A percentile compares a stretch with the other conserved stretches of the same genome.
These are phyloP conservation scores for Zalaria sp. DNA, from an alignment of 2,329 filamentous ascomycete species.

Conservation along the genomic window DNA sequence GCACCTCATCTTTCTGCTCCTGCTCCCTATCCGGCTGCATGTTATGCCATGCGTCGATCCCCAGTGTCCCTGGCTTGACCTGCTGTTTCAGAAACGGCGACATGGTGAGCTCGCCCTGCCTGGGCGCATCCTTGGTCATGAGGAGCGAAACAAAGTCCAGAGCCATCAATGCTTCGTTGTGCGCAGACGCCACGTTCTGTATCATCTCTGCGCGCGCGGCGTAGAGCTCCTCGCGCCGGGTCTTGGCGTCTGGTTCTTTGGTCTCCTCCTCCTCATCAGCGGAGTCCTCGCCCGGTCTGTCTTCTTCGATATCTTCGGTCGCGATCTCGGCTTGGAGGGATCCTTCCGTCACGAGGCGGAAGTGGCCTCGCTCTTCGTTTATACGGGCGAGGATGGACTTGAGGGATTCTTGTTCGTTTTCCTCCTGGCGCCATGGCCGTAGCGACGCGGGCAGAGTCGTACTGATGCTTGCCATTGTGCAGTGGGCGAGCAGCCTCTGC, in stretches of 20 bases:
- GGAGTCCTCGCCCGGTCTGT: constrained; percentile 6
- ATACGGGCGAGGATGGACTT: constrained; percentile 66
- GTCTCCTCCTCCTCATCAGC: constrained; percentile 13
- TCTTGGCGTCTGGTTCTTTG: constrained; percentile 14
- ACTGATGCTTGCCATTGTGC: neutral
- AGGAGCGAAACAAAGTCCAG: constrained; percentile 76
- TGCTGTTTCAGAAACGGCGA: constrained; percentile 55
- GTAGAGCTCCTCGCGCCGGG: constrained; percentile 24
- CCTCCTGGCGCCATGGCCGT: constrained; percentile 44
- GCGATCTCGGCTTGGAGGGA: constrained; percentile 56
- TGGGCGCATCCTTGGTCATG: constrained; percentile 66
- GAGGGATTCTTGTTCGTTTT: constrained; percentile 47
- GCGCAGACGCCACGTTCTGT: constrained; percentile 29
- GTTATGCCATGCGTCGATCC: constrained; percentile 46
- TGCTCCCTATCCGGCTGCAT: constrained; percentile 41
- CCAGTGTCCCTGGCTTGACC: constrained; percentile 62
- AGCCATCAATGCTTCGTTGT: constrained; percentile 51
- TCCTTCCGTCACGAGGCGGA: constrained; percentile 65
- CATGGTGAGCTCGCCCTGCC: constrained; percentile 54
- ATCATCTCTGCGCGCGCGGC: constrained; percentile 27
- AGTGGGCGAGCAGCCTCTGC: neutral
- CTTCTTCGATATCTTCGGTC: constrained; percentile 29
- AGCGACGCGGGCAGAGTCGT: constrained; percentile 21
- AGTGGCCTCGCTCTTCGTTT: constrained; percentile 64
- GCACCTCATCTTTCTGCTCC: constrained; percentile 23